A percentile compares a stretch with the other conserved stretches of the same genome.
Evolutionary conservation across 495 filamentous ascomycete genomes (phyloP).

Genomic region (Geopyxis carbonaria): DNA sequence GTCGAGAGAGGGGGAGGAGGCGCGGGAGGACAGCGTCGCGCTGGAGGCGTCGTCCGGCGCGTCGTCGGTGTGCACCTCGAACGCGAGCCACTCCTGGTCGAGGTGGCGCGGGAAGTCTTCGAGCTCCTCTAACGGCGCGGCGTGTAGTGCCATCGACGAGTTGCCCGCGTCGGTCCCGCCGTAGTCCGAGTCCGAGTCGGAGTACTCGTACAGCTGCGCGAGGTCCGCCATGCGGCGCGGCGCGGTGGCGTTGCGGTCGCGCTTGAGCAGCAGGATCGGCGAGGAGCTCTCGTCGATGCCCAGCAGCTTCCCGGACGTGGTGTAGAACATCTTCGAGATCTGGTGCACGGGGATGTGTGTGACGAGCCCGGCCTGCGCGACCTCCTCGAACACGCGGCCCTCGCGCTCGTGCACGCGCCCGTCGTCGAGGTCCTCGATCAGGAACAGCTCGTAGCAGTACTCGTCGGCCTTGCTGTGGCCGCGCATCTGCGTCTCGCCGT

Average conservation of each 20-base stretch:
- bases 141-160: background rate
- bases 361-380: constrained; percentile 58
- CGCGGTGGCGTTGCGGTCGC: constrained; percentile 58
- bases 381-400: constrained; percentile 52
- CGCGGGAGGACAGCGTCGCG: constrained; percentile 8
- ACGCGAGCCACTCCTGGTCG: constrained; percentile 89
- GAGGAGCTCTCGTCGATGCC: constrained; percentile 75
- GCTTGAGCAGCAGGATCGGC: constrained; percentile 71
- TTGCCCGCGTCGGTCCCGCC: constrained; percentile 1
- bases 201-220: constrained; percentile 22
- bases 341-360: constrained; percentile 78
- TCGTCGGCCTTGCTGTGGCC: constrained; percentile 42
- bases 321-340: constrained; percentile 93
- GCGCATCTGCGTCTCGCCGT: constrained; percentile 26
- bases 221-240: constrained; percentile 39
- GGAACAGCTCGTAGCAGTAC: constrained; percentile 74
- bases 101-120: constrained; percentile 51
- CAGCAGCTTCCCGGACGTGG: constrained; percentile 83
- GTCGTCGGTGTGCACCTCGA: constrained; percentile 66
- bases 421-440: constrained; percentile 88
- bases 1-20: constrained; percentile 11
- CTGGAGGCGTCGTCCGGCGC: constrained; percentile 33
- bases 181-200: constrained; percentile 14
- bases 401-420: constrained; percentile 73
- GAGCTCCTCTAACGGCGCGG: constrained; percentile 21